phyloP scores from a whole-genome alignment of 179 eudicot species.

The Beta corolliflora region DNA sequence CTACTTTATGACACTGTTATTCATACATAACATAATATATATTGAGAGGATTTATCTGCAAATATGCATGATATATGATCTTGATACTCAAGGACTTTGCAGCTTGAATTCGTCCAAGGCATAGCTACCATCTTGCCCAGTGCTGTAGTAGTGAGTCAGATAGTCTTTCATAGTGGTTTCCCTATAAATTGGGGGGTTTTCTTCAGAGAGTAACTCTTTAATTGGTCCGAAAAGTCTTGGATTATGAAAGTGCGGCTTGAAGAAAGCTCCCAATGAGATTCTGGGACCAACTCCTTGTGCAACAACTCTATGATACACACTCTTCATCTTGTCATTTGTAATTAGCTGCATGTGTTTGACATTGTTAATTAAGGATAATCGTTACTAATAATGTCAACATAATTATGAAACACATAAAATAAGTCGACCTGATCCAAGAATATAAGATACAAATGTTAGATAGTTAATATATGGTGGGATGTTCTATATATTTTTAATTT shows the following conservation, averaged over 20 bases:
- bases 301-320: constrained; percentile 24
- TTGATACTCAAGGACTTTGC: no score
- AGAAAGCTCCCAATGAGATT: constrained; percentile 24
- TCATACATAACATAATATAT: no score
- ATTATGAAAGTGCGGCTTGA: not conserved
- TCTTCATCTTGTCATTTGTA: constrained; percentile 28
- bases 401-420: no score
- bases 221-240: constrained; percentile 22
- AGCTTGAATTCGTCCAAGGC: constrained; percentile 32
- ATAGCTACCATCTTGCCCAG: constrained; percentile 4
- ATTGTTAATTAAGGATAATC: not conserved
- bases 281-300: constrained; percentile 29
- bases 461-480: no score
- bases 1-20: no score
- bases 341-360: constrained; percentile 9
- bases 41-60: no score
- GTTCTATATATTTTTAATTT: no score
- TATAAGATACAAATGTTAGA: no score
- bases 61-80: no score
- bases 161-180: constrained; percentile 8
- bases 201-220: constrained; percentile 23
- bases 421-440: no score
- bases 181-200: constrained; percentile 25
- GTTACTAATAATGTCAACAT: no score
- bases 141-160: not conserved